phyloP scores from a whole-genome alignment of 305 asterid genomes.

The Ajuga reptans region DNA sequence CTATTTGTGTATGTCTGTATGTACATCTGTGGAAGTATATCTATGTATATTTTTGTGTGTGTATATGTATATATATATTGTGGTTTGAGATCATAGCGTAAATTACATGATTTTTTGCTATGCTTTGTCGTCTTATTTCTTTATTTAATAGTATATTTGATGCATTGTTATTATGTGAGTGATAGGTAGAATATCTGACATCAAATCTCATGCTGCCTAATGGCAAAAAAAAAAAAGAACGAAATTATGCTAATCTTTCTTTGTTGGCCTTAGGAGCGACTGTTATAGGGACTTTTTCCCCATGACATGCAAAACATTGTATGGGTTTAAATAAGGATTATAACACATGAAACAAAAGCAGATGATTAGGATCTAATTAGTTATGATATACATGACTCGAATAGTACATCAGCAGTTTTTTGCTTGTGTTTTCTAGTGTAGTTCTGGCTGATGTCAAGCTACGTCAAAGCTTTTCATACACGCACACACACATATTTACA shows the following conservation, averaged over 20 bases:
- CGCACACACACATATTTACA: neutral
- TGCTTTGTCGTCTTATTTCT: neutral
- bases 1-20: no score
- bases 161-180: slow-evolving; percentile 16
- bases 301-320: neutral
- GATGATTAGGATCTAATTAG: neutral
- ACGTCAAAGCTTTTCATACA: neutral
- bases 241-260: neutral
- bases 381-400: neutral
- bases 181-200: neutral
- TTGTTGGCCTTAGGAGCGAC: neutral
- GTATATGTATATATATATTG: neutral
- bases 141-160: slow-evolving; percentile 7
- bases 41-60: no score
- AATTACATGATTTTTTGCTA: neutral
- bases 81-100: neutral
- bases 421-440: neutral
- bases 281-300: neutral
- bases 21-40: no score
- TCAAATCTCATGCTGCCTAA: neutral
- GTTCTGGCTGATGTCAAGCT: neutral
- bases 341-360: neutral
- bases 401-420: neutral
- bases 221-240: neutral
- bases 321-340: neutral